Base-by-base conservation (phyloP, 2,329 filamentous ascomycete genomes). In the Ophiostoma ips region DNA sequence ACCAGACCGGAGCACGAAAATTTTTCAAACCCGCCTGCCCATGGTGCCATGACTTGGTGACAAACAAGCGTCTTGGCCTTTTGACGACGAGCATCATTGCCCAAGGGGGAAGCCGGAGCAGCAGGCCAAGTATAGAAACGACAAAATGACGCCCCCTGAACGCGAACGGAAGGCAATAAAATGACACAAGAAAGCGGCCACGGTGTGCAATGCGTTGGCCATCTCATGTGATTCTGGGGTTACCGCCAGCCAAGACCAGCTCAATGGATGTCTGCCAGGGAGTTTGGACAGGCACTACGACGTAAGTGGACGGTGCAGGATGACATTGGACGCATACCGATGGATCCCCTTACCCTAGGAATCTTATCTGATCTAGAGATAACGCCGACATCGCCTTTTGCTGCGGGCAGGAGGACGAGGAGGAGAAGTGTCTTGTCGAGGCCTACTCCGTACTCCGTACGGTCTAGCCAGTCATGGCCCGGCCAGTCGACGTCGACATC, bases 351-450 rank as follows among this genome's bases (percentile, higher is more conserved):
- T n/a, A 35, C 35, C 36, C 33, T 30, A 37, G 28, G 30, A 36
- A 73, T 73, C 70, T 73, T 71, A 73, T 73, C 69, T 64, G 70
- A 73, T 73, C 69, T 63, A 57, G 63, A 68, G 70, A 74, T 75
- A 70, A 71, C 57, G 59, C 68, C 68, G 67, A 70, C 65, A 64
- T 68, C 65, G 68, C 62, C 55, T 30, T n/a, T 21, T 28, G 16
- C 40, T 16, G 28, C 38, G 30, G 55, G 48, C 44, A 51, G n/a
- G n/a, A n/a, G n/a, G n/a, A n/a, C n/a, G n/a, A n/a, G n/a, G n/a
- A n/a, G n/a, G n/a, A n/a, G n/a, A n/a, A n/a, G n/a, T n/a, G n/a
- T n/a, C n/a, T n/a, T n/a, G n/a, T n/a, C n/a, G n/a, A n/a, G n/a
- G n/a, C n/a, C n/a, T n/a, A 8, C 24, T 28, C 4, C 24, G 24